Evolutionary conservation across 306 rosid genomes (phyloP).

Genomic region (Psophocarpus tetragonolobus): DNA sequence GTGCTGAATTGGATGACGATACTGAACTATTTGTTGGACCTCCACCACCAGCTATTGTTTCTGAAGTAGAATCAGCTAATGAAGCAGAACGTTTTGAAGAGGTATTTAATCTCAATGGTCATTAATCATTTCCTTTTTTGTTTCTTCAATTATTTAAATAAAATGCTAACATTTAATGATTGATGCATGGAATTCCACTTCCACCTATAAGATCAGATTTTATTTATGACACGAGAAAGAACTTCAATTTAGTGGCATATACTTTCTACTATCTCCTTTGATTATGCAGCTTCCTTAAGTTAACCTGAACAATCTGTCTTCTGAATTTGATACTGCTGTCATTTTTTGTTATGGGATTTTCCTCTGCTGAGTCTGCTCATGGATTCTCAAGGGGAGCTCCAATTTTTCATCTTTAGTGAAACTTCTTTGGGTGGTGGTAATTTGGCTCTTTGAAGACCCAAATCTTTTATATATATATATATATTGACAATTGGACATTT

Average conservation of each 20-base stretch:
- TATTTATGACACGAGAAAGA: conserved; percentile 13
- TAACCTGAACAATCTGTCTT: not conserved
- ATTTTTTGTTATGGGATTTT: conserved; percentile 1
- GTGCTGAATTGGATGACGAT: conserved; percentile 77
- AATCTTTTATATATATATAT: not conserved
- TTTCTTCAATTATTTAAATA: conserved; percentile 3
- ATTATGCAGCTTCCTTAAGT: conserved; percentile 8
- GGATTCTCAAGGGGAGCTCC: not conserved
- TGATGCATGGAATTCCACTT: conserved; percentile 9
- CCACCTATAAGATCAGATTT: not conserved
- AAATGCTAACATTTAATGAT: not conserved
- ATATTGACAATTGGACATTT: not conserved
- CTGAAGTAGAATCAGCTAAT: conserved; percentile 87
- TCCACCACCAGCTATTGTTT: conserved; percentile 83
- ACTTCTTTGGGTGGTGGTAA: not conserved
- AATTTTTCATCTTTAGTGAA: not conserved
- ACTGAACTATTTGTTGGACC: conserved; percentile 75
- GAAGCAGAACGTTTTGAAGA: conserved; percentile 97
- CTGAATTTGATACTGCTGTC: not conserved
- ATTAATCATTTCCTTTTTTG: not conserved
- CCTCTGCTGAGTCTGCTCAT: not conserved
- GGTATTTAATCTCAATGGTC: conserved; percentile 49
- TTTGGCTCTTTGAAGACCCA: not conserved
- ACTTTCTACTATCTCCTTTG: conserved; percentile 14
- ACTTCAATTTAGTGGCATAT: conserved; percentile 11